Conservation (phyloP, 352 stramenopile species). For the Phytopythium kandeliae region DNA sequence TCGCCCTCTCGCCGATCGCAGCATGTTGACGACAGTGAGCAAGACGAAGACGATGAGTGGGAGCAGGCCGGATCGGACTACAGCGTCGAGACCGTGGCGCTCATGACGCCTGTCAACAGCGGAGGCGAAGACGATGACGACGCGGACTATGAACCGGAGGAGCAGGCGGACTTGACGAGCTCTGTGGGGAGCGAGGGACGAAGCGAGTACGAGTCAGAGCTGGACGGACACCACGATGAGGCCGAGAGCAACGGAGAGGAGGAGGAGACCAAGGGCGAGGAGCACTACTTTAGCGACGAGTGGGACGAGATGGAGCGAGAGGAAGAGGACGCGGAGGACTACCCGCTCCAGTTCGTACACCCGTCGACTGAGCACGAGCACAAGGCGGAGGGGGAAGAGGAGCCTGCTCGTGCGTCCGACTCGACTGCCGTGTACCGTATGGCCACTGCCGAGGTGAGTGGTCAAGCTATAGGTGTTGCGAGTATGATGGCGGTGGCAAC, state of each 20-base stretch:
- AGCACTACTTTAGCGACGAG: conserved; percentile 4
- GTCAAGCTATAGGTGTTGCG: too few relatives aligned
- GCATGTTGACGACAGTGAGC: not conserved
- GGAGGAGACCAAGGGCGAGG: conserved; percentile 4
- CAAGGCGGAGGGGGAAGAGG: not conserved
- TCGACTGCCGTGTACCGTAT: conserved; percentile 11
- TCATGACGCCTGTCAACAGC: conserved; percentile 26
- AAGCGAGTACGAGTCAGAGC: conserved; percentile 1
- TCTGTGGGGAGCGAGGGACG: not conserved
- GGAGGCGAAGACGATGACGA: conserved; percentile 17
- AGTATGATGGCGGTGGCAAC: not conserved
- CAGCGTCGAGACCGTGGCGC: conserved; percentile 34
- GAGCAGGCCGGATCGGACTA: conserved; percentile 15
- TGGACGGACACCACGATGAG: conserved; percentile 1
- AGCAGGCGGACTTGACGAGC: conserved; percentile 5
- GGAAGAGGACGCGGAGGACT: not conserved
- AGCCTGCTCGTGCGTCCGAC: conserved; percentile 3
- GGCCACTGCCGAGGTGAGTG: conserved; percentile 17
- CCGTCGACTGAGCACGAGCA: not conserved
- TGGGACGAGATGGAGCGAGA: conserved; percentile 6
- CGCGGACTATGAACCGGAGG: conserved; percentile 11
- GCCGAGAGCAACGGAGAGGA: conserved; percentile 5
- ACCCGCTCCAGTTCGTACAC: conserved; percentile 1
- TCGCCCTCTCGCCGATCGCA: not conserved
- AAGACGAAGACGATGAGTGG: conserved; percentile 9